Evolutionary conservation across 177 flowering plant genomes (phyloP), one percentile per base, ranked within the genome.

Genomic region (Vitis hybrid): DNA sequence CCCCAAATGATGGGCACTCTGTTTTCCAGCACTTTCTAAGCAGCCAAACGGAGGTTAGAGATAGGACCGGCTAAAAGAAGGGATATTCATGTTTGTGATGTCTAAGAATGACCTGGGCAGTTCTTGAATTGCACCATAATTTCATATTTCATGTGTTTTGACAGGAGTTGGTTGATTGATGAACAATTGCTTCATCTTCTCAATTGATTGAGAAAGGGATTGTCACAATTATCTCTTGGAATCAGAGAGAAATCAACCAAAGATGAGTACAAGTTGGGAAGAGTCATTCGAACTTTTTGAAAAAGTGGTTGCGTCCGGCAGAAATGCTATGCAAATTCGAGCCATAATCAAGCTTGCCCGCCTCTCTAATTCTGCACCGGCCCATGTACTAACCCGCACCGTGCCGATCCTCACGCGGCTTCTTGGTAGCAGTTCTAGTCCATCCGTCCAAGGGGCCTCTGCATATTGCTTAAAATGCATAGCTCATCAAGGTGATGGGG

Each of bases 391-490:
- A 66, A 66, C 63, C 4, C 74, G 64, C 3, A 70, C 79, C 6
- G 71, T 86, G 16, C 85, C 83, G 6, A 67, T 81, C 51, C 77
- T 88, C 40, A 70, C 80, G 1, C 67, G 73, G 56, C 74, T 80
- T 74, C 81, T 88, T 35, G 70, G 55, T 9, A 66, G 24, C 14
- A 54, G 48, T 69, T 40, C 46, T 3, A 66, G 7, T 54, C 70
- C 62, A 15, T 61, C 81, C 0, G 24, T 86, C 48, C 85, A 74
- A 52, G 82, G 71, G 76, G 84, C 81, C 1, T 69, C 80, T 62
- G 80, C 74, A 61, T 78, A 74, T 67, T 86, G 88, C 73, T 75
- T 86, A 66, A 77, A 71, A 59, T 40, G 79, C 58, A 62, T 83
- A 56, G 73, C 83, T 49, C 70, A 74, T 52, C 62, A 52, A 58